Evolutionary conservation across 75 land plant species (phyloP), one percentile per base, ranked within the genome.

Genomic region (Sequoia sempervirens): DNA sequence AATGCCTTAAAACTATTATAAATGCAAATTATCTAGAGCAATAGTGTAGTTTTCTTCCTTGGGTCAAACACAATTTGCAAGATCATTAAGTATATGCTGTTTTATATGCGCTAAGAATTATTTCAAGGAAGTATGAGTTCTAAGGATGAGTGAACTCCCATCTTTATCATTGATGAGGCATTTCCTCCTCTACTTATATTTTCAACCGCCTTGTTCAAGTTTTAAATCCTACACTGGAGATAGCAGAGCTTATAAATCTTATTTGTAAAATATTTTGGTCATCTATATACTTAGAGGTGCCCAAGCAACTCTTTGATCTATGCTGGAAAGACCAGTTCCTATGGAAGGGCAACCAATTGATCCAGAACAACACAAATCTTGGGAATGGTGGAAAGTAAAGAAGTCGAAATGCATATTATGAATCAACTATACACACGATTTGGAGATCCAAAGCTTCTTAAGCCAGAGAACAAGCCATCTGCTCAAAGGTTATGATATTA

Each of bases 301-400:
- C 99, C 17, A 94, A 93, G 90, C 92, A 91, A 81, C 88, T 97
- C 34, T 91, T 89, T 75, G 94, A 97, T 92, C 89, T 84, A 84
- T 97, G 56, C 66, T 97, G 87, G 99, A 97, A 88, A 95, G 96
- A 82, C 95, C 98, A 82, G 98, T 97, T 1, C 99, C 99, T 34
- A 26, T 86, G 1, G 98, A 94, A 83, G 98, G 99, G 20, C 96
- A 97, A 80, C 99, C 99, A 56, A 79, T 89, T 80, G 99, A 97
- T 83, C 95, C 95, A 14, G 99, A 97, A 73, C 88, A 76, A 47
- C 91, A 98, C 38, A 97, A 96, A 83, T 86, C 91, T 17, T 97
- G 99, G 99, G 95, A 98, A 43, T 97, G 99, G 99, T 97, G 99
- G 99, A 97, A 97, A 87, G 99, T 97, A 80, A 97, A 97, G 69